A percentile compares a stretch with the other conserved stretches of the same genome.
Evolutionary conservation across 2,329 filamentous ascomycete species (phyloP).

Genomic region (Aspergillus arachidicola): DNA sequence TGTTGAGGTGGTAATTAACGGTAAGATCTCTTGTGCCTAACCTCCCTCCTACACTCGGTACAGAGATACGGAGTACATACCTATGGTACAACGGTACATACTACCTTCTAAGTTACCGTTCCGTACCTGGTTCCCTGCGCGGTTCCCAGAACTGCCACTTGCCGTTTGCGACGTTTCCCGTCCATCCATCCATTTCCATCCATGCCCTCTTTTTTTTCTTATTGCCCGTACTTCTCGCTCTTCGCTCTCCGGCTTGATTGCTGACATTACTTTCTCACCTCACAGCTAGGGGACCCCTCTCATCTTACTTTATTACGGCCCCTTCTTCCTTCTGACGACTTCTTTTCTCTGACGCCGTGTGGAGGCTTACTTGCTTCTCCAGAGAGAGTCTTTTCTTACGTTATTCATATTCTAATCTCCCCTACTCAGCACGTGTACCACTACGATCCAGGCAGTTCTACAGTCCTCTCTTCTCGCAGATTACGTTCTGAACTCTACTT

Average conservation of each 20-base stretch:
- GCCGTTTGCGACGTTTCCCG: conserved; percentile 7
- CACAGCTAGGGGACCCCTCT: not conserved
- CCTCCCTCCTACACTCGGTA: not conserved
- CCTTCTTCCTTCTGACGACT: not conserved
- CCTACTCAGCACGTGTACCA: conserved; percentile 4
- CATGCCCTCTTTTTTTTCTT: not conserved
- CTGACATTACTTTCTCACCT: conserved; percentile 7
- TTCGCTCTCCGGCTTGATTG: not conserved
- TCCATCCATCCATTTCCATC: not conserved
- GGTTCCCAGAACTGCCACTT: not conserved
- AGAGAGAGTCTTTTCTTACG: conserved; percentile 1
- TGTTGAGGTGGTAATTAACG: not conserved
- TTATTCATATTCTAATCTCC: conserved; percentile 7
- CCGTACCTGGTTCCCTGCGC: not conserved
- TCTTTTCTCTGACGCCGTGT: conserved; percentile 1
- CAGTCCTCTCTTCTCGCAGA: conserved; percentile 1
- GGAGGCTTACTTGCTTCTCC: conserved; percentile 2
- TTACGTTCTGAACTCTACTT: conserved; percentile 3
- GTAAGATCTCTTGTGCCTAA: not conserved
- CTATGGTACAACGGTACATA: not conserved
- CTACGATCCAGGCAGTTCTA: conserved; percentile 3
- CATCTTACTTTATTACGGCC: not conserved
- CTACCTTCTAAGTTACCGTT: not conserved
- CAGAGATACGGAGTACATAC: not conserved
- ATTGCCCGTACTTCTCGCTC: not conserved